phyloP scores from a whole-genome alignment of 345 rosid genomes.

The Odontarrhena argentea region DNA sequence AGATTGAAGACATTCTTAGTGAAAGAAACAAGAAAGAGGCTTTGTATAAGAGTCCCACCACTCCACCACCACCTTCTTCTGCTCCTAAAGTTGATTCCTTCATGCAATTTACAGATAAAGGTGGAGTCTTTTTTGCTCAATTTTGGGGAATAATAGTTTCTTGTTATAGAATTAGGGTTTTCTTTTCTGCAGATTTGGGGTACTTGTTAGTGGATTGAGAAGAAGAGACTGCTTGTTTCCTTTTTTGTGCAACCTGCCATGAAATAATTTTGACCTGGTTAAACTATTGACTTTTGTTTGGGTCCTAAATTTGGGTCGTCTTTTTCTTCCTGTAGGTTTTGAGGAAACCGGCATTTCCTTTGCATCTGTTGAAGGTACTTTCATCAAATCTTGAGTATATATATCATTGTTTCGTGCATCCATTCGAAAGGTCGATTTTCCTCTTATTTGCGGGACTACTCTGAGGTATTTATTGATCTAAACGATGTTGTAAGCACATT shows the following conservation, averaged over 20 bases:
- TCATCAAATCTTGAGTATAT: constrained; percentile 14
- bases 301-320: constrained; percentile 4
- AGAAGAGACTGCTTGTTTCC: constrained; percentile 12
- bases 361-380: constrained; percentile 87
- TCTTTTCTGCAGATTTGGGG: not conserved
- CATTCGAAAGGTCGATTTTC: constrained; percentile 1
- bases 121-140: constrained; percentile 34
- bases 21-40: constrained; percentile 61
- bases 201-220: constrained; percentile 7
- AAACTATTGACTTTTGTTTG: constrained; percentile 8
- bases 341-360: constrained; percentile 79
- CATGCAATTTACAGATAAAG: constrained; percentile 92
- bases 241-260: constrained; percentile 8
- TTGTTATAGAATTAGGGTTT: not conserved
- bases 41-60: constrained; percentile 55
- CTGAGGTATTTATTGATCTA: too few species aligned
- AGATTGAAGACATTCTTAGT: constrained; percentile 85
- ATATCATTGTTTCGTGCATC: constrained; percentile 11
- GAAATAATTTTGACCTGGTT: constrained; percentile 7
- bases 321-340: constrained; percentile 62
- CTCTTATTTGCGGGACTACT: too few species aligned
- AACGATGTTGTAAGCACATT: not conserved
- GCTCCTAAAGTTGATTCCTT: constrained; percentile 75
- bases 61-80: constrained; percentile 28
- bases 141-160: not conserved